phyloP scores from a whole-genome alignment of 2,329 filamentous ascomycete genomes.

The Ascochyta pisi region DNA sequence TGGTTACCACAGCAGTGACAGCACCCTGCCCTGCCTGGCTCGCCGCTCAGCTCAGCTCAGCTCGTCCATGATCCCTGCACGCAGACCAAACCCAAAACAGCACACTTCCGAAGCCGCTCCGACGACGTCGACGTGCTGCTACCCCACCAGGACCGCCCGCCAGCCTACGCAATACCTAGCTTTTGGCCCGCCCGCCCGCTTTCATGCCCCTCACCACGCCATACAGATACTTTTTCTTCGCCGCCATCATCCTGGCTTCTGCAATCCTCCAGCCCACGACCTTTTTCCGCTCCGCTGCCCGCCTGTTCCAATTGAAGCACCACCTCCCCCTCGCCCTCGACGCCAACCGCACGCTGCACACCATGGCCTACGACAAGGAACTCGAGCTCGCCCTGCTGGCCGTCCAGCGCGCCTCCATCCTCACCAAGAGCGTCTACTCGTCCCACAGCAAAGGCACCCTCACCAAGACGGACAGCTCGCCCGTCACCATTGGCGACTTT shows the following conservation, averaged over 20 bases:
- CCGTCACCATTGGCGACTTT: slow-evolving; percentile 97
- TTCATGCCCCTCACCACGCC: slow-evolving; percentile 35
- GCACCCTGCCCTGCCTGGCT: slow-evolving; percentile 2
- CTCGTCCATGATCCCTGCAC: background rate
- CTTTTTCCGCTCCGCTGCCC: slow-evolving; percentile 37
- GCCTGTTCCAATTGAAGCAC: slow-evolving; percentile 40
- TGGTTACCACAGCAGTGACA: slow-evolving; percentile 20
- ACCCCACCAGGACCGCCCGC: slow-evolving; percentile 29
- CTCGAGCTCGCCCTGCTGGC: slow-evolving; percentile 84
- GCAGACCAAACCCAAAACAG: slow-evolving; percentile 11
- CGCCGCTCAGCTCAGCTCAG: background rate
- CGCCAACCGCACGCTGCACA: slow-evolving; percentile 30
- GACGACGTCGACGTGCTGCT: background rate
- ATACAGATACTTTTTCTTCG: slow-evolving; percentile 41
- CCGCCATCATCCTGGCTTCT: slow-evolving; percentile 43
- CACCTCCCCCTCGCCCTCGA: slow-evolving; percentile 34
- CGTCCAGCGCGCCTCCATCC: slow-evolving; percentile 79
- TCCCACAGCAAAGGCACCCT: slow-evolving; percentile 94
- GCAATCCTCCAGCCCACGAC: slow-evolving; percentile 38
- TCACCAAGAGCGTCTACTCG: slow-evolving; percentile 80
- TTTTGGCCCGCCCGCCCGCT: slow-evolving; percentile 1
- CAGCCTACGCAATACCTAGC: slow-evolving; percentile 4
- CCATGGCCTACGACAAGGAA: slow-evolving; percentile 72
- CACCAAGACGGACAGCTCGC: slow-evolving; percentile 92
- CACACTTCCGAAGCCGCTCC: slow-evolving; percentile 26